phyloP scores from a whole-genome alignment of 345 rosid genomes.

The Populus euphratica region DNA sequence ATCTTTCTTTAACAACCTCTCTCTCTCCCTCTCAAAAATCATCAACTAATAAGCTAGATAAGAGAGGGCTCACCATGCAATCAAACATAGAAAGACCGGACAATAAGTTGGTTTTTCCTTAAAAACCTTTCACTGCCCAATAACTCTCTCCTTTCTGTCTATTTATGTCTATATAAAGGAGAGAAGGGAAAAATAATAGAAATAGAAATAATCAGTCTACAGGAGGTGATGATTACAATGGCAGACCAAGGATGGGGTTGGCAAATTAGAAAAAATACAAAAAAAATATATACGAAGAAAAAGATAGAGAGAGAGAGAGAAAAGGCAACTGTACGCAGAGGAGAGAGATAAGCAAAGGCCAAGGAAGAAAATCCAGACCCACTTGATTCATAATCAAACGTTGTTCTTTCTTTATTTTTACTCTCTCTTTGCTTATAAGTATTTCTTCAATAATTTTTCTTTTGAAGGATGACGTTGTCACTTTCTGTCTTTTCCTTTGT shows the following conservation, averaged over 20 bases:
- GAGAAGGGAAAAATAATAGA: slow-evolving; percentile 5
- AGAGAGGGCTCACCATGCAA: slow-evolving; percentile 28
- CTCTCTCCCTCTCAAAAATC: slow-evolving; percentile 21
- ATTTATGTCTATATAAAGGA: slow-evolving; percentile 32
- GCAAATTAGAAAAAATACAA: slow-evolving; percentile 11
- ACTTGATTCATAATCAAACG: slow-evolving; percentile 19
- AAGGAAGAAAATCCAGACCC: background rate
- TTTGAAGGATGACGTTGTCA: slow-evolving; percentile 33
- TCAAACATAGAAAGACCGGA: slow-evolving; percentile 28
- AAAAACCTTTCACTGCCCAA: slow-evolving; percentile 25
- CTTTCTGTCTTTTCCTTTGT: slow-evolving; percentile 45
- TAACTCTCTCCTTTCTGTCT: slow-evolving; percentile 27
- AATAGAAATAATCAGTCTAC: slow-evolving; percentile 23
- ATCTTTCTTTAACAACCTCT: background rate
- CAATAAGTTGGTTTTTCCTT: slow-evolving; percentile 23
- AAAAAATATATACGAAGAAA: background rate
- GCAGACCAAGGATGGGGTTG: slow-evolving; percentile 41
- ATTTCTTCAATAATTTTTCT: slow-evolving; percentile 21
- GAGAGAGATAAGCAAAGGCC: background rate
- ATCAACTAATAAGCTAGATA: background rate
- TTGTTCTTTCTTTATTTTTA: background rate
- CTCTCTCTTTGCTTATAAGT: background rate
- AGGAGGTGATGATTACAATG: slow-evolving; percentile 63
- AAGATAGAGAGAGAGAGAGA: slow-evolving; percentile 21
- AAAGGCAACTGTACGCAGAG: background rate